These are phyloP conservation scores for Eimeria mitis DNA, from an alignment of 169 alveolate genomes.

Conservation along the genomic window DNA sequence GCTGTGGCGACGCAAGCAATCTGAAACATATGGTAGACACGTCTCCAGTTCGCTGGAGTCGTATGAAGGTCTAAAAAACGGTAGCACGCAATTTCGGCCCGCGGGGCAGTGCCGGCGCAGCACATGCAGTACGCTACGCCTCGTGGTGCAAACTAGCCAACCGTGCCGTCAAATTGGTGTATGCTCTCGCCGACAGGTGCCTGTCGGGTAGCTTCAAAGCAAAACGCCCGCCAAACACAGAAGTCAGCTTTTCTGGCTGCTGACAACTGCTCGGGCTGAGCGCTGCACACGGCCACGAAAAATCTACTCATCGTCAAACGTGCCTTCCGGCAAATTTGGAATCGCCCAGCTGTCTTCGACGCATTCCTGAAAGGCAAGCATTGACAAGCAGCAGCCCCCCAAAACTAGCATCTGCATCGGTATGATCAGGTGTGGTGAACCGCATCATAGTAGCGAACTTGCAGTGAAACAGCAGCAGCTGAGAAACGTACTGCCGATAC, in stretches of 20 bases:
- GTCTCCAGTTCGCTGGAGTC: background rate
- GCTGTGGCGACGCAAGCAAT: background rate
- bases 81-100: background rate
- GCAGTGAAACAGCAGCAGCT: background rate
- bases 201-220: background rate
- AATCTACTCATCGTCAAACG: slow-evolving; percentile 43
- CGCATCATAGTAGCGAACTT: background rate
- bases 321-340: slow-evolving; percentile 65
- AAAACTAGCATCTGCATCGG: background rate
- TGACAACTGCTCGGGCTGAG: background rate
- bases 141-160: background rate
- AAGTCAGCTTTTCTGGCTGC: background rate
- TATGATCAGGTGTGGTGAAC: background rate
- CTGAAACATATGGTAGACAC: background rate
- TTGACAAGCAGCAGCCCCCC: background rate
- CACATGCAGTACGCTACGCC: background rate
- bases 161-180: background rate
- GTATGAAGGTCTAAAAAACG: background rate
- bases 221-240: background rate
- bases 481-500: background rate
- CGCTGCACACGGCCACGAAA: background rate
- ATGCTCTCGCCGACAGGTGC: background rate
- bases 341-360: slow-evolving; percentile 78
- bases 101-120: background rate
- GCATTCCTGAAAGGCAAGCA: slow-evolving; percentile 30